These are phyloP conservation scores for Kregervanrija pseudodelftensis DNA, from an alignment of 805 yeast species.

Conservation along the genomic window DNA sequence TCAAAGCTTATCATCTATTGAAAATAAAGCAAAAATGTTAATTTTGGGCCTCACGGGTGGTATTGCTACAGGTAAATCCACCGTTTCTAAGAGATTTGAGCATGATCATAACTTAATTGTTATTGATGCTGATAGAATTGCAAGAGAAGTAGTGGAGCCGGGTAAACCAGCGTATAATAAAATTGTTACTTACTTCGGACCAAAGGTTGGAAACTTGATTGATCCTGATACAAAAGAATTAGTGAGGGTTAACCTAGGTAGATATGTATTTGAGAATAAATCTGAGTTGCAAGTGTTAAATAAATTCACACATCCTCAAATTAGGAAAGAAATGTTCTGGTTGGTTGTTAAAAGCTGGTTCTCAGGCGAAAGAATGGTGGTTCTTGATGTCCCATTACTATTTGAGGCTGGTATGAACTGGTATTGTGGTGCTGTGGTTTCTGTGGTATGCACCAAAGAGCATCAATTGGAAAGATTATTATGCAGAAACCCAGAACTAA, in stretches of 20 bases:
- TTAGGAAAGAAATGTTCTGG: conserved; percentile 56
- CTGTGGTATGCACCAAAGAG: conserved; percentile 55
- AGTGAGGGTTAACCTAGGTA: conserved; percentile 72
- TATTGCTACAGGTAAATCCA: conserved; percentile 93
- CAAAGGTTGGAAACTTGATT: conserved; percentile 36
- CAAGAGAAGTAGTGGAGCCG: conserved; percentile 79
- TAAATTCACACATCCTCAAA: conserved; percentile 81
- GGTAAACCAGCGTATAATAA: conserved; percentile 63
- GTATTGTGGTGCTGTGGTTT: conserved; percentile 64
- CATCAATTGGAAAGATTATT: conserved; percentile 58
- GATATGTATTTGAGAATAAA: conserved; percentile 58
- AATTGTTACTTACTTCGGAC: conserved; percentile 55
- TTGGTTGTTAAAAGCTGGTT: conserved; percentile 54
- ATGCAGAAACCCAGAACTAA: conserved; percentile 59
- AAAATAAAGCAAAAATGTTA: conserved; percentile 51
- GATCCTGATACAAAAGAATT: conserved; percentile 38
- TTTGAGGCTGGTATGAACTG: conserved; percentile 71
- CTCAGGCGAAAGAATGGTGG: conserved; percentile 48
- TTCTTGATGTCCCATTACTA: conserved; percentile 84
- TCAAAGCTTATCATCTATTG: background rate
- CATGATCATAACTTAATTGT: conserved; percentile 49
- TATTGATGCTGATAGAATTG: conserved; percentile 88
- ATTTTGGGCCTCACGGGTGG: conserved; percentile 97
- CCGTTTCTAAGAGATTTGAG: conserved; percentile 59
- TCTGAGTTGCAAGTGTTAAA: conserved; percentile 56